Evolutionary conservation across 208 protist species (phyloP).

Genomic region (Wallacemonas sp.): DNA sequence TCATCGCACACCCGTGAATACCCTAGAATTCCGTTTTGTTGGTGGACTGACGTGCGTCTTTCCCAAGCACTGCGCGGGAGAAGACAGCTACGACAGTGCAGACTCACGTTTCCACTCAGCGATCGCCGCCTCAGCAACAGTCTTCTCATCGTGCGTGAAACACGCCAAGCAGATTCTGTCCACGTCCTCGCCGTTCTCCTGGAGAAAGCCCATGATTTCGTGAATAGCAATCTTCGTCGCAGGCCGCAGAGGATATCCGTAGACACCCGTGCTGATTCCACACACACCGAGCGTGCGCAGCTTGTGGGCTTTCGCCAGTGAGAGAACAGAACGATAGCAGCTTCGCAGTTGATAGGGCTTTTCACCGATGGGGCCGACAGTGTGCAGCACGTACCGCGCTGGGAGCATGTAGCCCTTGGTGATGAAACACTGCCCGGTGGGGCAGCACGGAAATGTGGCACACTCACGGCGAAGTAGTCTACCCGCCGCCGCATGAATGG

Average conservation of each 20-base stretch:
- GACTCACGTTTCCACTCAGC: neutral
- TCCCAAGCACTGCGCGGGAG: too few relatives aligned
- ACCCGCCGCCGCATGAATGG: slow-evolving; percentile 74
- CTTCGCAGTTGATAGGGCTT: slow-evolving; percentile 38
- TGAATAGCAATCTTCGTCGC: slow-evolving; percentile 62
- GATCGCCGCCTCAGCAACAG: slow-evolving; percentile 17
- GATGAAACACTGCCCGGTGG: slow-evolving; percentile 46
- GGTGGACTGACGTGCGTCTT: too few relatives aligned
- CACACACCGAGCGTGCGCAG: slow-evolving; percentile 75
- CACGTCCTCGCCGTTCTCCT: slow-evolving; percentile 18
- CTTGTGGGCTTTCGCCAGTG: slow-evolving; percentile 30
- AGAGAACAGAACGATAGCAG: slow-evolving; percentile 61
- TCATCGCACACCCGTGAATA: too few relatives aligned
- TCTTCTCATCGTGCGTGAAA: slow-evolving; percentile 38
- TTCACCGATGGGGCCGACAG: slow-evolving; percentile 78
- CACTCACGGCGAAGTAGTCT: slow-evolving; percentile 56
- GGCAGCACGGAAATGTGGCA: slow-evolving; percentile 39
- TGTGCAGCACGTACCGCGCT: slow-evolving; percentile 70
- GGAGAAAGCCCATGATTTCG: slow-evolving; percentile 38
- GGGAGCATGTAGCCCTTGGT: slow-evolving; percentile 77
- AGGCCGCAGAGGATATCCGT: slow-evolving; percentile 68
- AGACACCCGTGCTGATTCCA: slow-evolving; percentile 84
- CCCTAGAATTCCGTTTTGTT: too few relatives aligned
- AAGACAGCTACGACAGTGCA: neutral
- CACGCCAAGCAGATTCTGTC: slow-evolving; percentile 61